Conservation (phyloP, 2,329 filamentous ascomycete species). For the Nigrospora sphaerica region DNA sequence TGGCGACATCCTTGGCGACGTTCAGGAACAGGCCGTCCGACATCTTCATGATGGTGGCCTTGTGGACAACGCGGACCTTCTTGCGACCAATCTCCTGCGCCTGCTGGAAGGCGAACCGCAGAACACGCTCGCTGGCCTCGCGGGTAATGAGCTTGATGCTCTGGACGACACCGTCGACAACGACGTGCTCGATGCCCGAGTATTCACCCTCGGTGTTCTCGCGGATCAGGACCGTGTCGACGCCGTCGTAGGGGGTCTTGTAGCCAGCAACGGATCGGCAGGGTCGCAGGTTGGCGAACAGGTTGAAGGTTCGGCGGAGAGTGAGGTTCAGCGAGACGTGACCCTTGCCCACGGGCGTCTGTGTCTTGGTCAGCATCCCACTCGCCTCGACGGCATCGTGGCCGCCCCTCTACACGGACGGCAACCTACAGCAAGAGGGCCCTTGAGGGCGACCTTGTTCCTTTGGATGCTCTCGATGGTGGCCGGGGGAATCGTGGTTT, state of each 20-base stretch:
- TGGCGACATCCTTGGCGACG: constrained; percentile 76
- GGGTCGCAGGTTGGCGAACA: constrained; percentile 97
- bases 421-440: constrained; percentile 77
- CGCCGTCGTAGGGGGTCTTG: constrained; percentile 97
- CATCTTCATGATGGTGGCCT: constrained; percentile 99
- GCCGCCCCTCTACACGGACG: too few relatives aligned
- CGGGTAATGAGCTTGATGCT: constrained; percentile 99
- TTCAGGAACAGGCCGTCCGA: constrained; percentile 96
- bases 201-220: constrained; percentile 99
- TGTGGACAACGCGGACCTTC: constrained; percentile 98
- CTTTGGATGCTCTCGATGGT: constrained; percentile 89
- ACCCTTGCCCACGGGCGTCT: constrained; percentile 96
- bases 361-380: constrained; percentile 1
- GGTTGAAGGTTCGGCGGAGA: constrained; percentile 97
- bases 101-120: constrained; percentile 97
- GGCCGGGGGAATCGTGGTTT: constrained; percentile 86
- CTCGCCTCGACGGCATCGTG: too few relatives aligned
- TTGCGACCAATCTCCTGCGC: constrained; percentile 87
- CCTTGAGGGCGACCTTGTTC: constrained; percentile 98
- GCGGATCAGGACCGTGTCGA: constrained; percentile 95
- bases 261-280: constrained; percentile 95
- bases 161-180: constrained; percentile 96
- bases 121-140: constrained; percentile 88
- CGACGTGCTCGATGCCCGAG: constrained; percentile 97
- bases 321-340: constrained; percentile 99